Base-by-base conservation (phyloP, 2,329 filamentous ascomycete species). In the Aspergillus ochraceus region DNA sequence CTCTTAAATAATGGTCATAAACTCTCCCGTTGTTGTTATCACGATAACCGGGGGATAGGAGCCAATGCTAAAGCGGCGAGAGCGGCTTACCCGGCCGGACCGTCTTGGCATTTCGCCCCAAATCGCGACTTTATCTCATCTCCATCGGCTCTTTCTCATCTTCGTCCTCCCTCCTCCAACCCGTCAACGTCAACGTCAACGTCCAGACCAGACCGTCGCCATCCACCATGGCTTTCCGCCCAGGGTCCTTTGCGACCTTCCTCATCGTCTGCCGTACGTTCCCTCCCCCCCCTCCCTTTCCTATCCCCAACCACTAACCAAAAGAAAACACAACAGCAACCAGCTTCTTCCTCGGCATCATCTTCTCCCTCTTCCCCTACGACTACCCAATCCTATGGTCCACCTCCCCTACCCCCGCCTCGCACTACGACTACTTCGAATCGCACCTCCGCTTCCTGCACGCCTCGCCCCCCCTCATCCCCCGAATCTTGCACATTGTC, bases 341-440 rank as follows among this genome's bases (percentile, higher is more conserved):
- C 66, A 97, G 91, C 78, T 99, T 99, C 86, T 97, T 98, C 86
- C 90, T 99, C 65, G 95, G 95, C 70, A 92, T 98, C 77, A 89
- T 99, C 78, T 99, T 98, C 85, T 92, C 92, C 70, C 88, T 89
- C 64, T 96, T 98, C 79, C 93, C 95, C 62, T 99, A 98, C 83
- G 95, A 81, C 72, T 81, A 81, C 67, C 79, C 79, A 14, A 76
- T 81, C 54, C 77, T 81, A 6, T 81, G 79, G 79, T 79, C 78
- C 24, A 74, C 75, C 5, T 65, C 68, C 9, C 71, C 76, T 0
- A 79, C 78, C 6, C 73, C 77, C 4, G 54, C 70, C n/a, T 69
- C 83, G 49, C 96, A 94, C 84, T 93, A 91, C 74, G 85, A 89
- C 76, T 88, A 93, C 73, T 88, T 97, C 63, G 94, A 98, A 81